Conservation (phyloP, 2,329 filamentous ascomycete species). For the Neocucurbitaria cava region DNA sequence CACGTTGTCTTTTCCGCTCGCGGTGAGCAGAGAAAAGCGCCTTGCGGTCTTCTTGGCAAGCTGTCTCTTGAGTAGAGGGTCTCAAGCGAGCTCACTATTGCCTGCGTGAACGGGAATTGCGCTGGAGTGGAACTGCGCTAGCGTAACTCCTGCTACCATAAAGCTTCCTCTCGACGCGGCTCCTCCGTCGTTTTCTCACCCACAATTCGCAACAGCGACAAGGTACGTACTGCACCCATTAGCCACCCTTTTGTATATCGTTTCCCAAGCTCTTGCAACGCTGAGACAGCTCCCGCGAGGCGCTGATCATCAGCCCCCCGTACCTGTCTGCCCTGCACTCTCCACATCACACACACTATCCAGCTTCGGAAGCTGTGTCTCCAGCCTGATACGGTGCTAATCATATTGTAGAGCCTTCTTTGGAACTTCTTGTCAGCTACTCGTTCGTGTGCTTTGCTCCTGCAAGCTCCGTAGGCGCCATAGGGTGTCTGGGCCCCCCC, state of each 20-base stretch:
- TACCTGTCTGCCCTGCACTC: neutral
- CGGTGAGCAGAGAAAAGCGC: neutral
- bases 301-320: neutral
- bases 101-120: neutral
- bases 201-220: neutral
- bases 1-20: slow-evolving; percentile 1
- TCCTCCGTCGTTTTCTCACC: slow-evolving; percentile 1
- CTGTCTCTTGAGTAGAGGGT: slow-evolving; percentile 7
- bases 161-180: neutral
- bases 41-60: slow-evolving; percentile 1
- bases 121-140: slow-evolving; percentile 6
- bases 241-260: neutral
- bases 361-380: neutral
- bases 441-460: neutral
- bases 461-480: neutral
- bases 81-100: neutral
- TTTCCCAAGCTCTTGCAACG: neutral
- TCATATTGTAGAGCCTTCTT: neutral
- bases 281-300: neutral
- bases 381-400: slow-evolving; percentile 1
- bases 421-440: neutral
- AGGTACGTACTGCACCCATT: slow-evolving; percentile 6
- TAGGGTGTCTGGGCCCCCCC: neutral
- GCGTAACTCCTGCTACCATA: neutral
- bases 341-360: neutral